Evolutionary conservation across 192 early-diverging fungal species (phyloP).

Genomic region (Backusella liffmaniae): DNA sequence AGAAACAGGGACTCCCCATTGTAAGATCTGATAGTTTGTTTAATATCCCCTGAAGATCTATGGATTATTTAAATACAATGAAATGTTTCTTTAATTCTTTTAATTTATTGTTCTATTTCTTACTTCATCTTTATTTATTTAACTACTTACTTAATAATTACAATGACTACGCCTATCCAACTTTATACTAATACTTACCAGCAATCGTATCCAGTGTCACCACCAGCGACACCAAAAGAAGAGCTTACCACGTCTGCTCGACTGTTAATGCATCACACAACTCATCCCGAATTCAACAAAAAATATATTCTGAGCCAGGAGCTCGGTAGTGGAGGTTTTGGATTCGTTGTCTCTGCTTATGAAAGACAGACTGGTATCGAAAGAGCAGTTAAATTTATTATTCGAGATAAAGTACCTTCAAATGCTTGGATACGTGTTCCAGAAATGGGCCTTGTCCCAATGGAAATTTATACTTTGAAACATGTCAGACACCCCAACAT

Average conservation of each 20-base stretch:
- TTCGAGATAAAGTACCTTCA: constrained; percentile 51
- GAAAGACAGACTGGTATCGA: constrained; percentile 50
- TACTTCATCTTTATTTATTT: neutral
- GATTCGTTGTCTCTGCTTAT: constrained; percentile 61
- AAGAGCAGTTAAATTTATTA: constrained; percentile 77
- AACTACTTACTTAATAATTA: neutral
- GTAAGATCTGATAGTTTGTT: constrained; percentile 8
- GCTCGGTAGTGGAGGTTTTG: constrained; percentile 70
- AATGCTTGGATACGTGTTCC: constrained; percentile 49
- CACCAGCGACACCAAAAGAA: neutral
- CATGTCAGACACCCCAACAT: constrained; percentile 62
- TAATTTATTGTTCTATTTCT: neutral
- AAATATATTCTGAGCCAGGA: constrained; percentile 51
- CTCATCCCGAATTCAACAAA: neutral
- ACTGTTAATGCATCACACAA: constrained; percentile 5
- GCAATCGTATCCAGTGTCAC: neutral
- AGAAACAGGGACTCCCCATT: constrained; percentile 3
- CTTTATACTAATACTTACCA: neutral
- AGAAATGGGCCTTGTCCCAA: constrained; percentile 45
- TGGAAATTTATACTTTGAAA: constrained; percentile 54
- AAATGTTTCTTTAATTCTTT: neutral
- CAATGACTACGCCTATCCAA: constrained; percentile 17
- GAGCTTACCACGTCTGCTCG: neutral
- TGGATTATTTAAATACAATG: constrained; percentile 1
- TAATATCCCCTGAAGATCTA: neutral